A percentile compares a stretch with the other conserved stretches of the same genome.
These are phyloP conservation scores for Drechslerella dactyloides DNA, from an alignment of 2,329 filamentous ascomycete species.

Conservation along the genomic window DNA sequence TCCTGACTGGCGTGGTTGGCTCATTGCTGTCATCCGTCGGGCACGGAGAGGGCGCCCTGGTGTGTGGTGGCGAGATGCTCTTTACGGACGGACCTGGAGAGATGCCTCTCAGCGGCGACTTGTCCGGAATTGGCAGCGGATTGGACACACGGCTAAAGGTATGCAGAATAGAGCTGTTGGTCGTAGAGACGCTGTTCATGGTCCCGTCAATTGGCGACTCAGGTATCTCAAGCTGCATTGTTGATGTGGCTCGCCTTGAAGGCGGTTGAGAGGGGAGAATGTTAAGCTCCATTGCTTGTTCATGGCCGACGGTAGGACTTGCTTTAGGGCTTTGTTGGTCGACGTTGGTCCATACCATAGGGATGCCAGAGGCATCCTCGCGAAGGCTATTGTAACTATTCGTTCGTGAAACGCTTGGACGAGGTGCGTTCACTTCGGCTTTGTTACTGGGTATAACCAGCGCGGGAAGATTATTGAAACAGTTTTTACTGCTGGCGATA, in stretches of 20 bases:
- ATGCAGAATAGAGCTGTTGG: conserved; percentile 35
- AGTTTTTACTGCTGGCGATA: not conserved
- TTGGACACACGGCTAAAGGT: conserved; percentile 29
- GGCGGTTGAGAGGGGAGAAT: conserved; percentile 9
- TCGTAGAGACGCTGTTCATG: conserved; percentile 37
- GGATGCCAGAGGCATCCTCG: conserved; percentile 39
- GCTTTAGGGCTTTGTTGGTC: conserved; percentile 38
- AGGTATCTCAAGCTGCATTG: conserved; percentile 32
- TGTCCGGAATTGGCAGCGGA: conserved; percentile 25
- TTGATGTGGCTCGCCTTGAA: conserved; percentile 7
- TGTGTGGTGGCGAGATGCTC: conserved; percentile 3
- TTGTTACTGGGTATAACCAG: conserved; percentile 15
- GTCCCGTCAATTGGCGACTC: conserved; percentile 45
- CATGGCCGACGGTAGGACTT: conserved; percentile 27
- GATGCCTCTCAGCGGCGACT: conserved; percentile 36
- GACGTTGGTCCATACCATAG: conserved; percentile 44
- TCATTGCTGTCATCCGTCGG: conserved; percentile 1
- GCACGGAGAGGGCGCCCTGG: conserved; percentile 13
- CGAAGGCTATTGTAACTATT: conserved; percentile 37
- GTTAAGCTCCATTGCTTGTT: conserved; percentile 3
- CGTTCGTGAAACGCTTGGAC: conserved; percentile 25
- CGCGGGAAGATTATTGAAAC: not conserved
- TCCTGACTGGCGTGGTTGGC: conserved; percentile 5
- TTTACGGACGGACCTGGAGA: conserved; percentile 21
- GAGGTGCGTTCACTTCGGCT: conserved; percentile 5